Conservation (phyloP, 1,284 basidiomycete genomes). For the Bjerkandera adusta region DNA sequence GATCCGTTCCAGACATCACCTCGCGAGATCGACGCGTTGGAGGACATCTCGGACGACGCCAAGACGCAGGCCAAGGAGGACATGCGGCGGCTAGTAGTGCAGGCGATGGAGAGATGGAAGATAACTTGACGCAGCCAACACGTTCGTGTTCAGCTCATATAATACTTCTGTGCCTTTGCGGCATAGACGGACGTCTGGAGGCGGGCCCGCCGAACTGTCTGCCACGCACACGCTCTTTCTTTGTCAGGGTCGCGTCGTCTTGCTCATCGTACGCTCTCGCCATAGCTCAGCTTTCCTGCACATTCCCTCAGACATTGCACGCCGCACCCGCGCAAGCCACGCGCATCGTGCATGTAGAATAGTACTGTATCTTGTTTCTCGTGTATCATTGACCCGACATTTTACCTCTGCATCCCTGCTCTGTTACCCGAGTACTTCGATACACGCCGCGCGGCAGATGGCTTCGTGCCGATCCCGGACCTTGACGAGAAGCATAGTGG, state of each 20-base stretch:
- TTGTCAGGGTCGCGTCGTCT: not conserved
- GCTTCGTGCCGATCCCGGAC: slow-evolving; percentile 40
- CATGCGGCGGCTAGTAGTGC: slow-evolving; percentile 65
- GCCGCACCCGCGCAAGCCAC: too few relatives aligned
- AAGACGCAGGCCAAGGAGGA: slow-evolving; percentile 78
- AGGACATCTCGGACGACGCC: slow-evolving; percentile 74
- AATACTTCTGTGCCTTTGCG: not conserved
- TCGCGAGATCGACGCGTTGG: slow-evolving; percentile 62
- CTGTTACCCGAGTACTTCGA: slow-evolving; percentile 1
- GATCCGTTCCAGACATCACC: slow-evolving; percentile 73
- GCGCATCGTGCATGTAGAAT: too few relatives aligned
- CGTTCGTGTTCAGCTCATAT: too few relatives aligned
- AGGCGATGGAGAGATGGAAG: slow-evolving; percentile 73
- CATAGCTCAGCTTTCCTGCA: slow-evolving; percentile 1
- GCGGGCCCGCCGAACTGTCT: not conserved
- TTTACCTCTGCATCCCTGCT: too few relatives aligned
- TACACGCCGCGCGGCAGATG: slow-evolving; percentile 35
- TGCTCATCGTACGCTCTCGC: not conserved
- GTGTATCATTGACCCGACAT: too few relatives aligned
- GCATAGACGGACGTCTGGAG: not conserved
- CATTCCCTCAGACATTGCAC: not conserved
- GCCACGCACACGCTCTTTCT: not conserved
- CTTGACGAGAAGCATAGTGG: slow-evolving; percentile 34
- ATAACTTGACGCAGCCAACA: slow-evolving; percentile 30
- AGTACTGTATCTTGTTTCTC: too few relatives aligned